Evolutionary conservation across 306 rosid species (phyloP), one percentile per base, ranked within the genome.

Genomic region (Pueraria montana): DNA sequence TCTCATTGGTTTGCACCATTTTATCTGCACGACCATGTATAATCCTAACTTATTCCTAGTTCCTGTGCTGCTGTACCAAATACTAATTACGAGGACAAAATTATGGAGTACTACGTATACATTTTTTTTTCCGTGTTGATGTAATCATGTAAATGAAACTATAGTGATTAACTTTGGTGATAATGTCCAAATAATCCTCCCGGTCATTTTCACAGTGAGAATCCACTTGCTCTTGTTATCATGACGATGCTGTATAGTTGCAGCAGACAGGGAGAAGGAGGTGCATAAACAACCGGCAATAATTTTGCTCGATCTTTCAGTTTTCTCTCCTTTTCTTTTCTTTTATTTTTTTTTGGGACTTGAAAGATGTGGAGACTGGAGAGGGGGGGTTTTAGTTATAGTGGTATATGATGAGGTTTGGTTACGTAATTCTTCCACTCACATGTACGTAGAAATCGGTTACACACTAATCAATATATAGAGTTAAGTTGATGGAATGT

Each of bases 381-480:
- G n/a, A n/a, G n/a, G 24, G 8, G 13, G 82, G 63, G 23, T 26
- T 36, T 27, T 52, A 32, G 38, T 6, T 34, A 64, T 17, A 65
- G 48, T 65, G 77, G 85, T 81, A 80, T 84, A 86, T 76, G 91
- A 80, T 68, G 72, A 74, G 66, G 72, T 87, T 88, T 77, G 87
- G 86, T 89, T 69, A 86, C 82, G 86, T 68, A 87, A 91, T 87
- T 85, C 78, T 87, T 85, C 78, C 46, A 61, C 90, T 10, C 6
- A 76, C 77, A 82, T 80, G 91, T 91, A 90, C 93, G 98, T 90
- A 93, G 97, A 91, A 84, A 85, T 85, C 67, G 75, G 83, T 50
- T 72, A 61, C 40, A 59, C 46, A 43, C 36, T 76, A 40, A 36
- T 43, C 4, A 64, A n/a, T 13, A 82, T 10, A 7, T 52, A 48